Evolutionary conservation across 106 monocot genomes (phyloP).

Genomic region (Allium fistulosum): DNA sequence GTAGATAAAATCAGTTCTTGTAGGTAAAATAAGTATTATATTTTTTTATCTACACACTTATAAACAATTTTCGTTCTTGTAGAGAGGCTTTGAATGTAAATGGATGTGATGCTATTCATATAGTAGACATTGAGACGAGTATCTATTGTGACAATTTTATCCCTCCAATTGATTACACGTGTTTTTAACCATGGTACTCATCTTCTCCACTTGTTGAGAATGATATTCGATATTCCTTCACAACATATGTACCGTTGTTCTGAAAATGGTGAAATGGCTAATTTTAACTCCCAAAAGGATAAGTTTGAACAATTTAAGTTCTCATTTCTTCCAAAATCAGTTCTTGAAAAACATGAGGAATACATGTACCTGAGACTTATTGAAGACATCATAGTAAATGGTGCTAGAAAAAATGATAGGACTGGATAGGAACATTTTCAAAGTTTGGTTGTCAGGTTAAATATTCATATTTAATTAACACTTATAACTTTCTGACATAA

Average conservation of each 20-base stretch:
- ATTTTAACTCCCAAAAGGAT: slow-evolving; percentile 12
- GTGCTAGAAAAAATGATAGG: no score
- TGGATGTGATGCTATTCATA: slow-evolving; percentile 84
- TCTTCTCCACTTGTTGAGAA: slow-evolving; percentile 70
- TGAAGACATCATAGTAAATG: slow-evolving; percentile 67
- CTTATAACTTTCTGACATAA: no score
- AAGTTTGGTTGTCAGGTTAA: no score
- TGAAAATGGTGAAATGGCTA: slow-evolving; percentile 25
- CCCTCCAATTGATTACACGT: slow-evolving; percentile 53
- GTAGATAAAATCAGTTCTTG: no score
- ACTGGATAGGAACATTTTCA: no score
- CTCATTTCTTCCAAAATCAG: slow-evolving; percentile 74
- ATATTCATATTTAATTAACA: no score
- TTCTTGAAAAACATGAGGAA: slow-evolving; percentile 77
- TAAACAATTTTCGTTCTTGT: not conserved
- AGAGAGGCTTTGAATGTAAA: slow-evolving; percentile 80
- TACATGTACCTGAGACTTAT: slow-evolving; percentile 75
- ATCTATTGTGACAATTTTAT: slow-evolving; percentile 93
- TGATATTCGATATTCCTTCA: slow-evolving; percentile 59
- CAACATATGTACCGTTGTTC: slow-evolving; percentile 66
- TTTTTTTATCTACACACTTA: no score
- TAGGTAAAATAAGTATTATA: no score
- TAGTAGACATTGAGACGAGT: slow-evolving; percentile 63
- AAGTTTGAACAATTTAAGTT: slow-evolving; percentile 66
- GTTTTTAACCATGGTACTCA: slow-evolving; percentile 87